Evolutionary conservation across 2,329 filamentous ascomycete species (phyloP), one percentile per base, ranked within the genome.

Genomic region (Ascochyta viciae-villosae): DNA sequence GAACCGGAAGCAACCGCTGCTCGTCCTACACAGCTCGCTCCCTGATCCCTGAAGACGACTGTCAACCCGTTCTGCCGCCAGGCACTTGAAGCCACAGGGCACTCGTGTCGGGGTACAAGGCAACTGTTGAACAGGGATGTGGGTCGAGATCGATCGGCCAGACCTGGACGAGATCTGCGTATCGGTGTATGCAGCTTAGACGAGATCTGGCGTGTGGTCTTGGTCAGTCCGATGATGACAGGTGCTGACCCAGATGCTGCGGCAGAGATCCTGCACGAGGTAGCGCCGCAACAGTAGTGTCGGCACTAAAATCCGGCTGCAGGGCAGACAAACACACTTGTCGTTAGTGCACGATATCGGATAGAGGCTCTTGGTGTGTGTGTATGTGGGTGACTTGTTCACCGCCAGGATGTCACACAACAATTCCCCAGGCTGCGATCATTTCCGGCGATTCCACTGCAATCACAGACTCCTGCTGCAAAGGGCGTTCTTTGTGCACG

Each of bases 241-340:
- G 60, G 59, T 63, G 54, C 64, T 50, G 54, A 58, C 45, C 60
- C 61, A 73, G 64, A 70, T 71, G 60, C 63, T 70, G 66, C 66
- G 67, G 52, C 58, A 63, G 66, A 61, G 66, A 71, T 71, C 65
- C 65, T 71, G 66, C 66, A 68, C 54, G 52, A 63, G 61, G 62
- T 65, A 61, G 65, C 62, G 65, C 49, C 58, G 63, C 64, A 66
- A 62, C 55, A 43, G 58, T 66, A 63, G 64, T 62, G 60, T 60
- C 67, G 68, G 67, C 64, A 67, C 56, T 63, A 58, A 31, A 60
- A 62, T 63, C 62, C 61, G 63, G 50, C 66, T 61, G 65, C 67
- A 72, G 65, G 69, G 64, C 62, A 63, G 24, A 51, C 33, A 51
- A 56, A 47, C 48, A 42, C 48, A 56, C 59, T 64, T 62, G 57